Evolutionary conservation across 768 basidiomycete species (phyloP).

Genomic region (Tubosaeta sp.): DNA sequence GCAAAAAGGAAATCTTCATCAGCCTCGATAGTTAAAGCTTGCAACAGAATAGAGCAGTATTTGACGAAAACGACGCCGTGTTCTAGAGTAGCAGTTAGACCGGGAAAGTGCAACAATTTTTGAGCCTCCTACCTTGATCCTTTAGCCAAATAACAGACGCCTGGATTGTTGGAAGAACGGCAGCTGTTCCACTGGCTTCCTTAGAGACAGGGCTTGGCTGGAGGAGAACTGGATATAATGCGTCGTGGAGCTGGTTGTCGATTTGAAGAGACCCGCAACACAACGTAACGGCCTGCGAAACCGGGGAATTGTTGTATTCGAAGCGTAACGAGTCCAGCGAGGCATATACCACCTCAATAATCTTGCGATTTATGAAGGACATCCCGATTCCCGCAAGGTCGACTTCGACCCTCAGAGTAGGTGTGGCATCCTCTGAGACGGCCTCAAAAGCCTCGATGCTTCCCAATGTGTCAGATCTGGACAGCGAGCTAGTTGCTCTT

Average conservation of each 20-base stretch:
- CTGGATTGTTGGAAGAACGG: conserved; percentile 80
- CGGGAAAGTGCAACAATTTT: neutral
- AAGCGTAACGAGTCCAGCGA: conserved; percentile 75
- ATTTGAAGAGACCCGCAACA: conserved; percentile 87
- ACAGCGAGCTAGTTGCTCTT: conserved; percentile 40
- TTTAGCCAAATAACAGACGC: conserved; percentile 86
- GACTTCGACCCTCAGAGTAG: conserved; percentile 62
- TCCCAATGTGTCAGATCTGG: conserved; percentile 66
- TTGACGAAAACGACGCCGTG: conserved; percentile 98
- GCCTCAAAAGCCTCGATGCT: conserved; percentile 80
- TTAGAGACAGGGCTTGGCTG: conserved; percentile 88
- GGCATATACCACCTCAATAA: conserved; percentile 88
- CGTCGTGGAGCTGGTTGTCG: conserved; percentile 97
- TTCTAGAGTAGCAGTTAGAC: conserved; percentile 42
- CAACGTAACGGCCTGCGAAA: conserved; percentile 76
- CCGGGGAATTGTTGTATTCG: conserved; percentile 75
- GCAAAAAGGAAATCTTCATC: conserved; percentile 96
- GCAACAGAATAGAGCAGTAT: conserved; percentile 90
- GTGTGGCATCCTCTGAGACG: conserved; percentile 65
- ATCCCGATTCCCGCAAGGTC: conserved; percentile 89
- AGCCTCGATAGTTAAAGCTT: conserved; percentile 92
- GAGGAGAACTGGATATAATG: conserved; percentile 88
- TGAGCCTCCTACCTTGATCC: conserved; percentile 65
- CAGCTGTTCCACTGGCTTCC: conserved; percentile 68
- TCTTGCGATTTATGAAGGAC: conserved; percentile 82